Percentiles rank a stretch among this genome's conserved stretches.
These are phyloP conservation scores for Phoenix roebelenii DNA, from an alignment of 176 grass and related monocot genomes.

Conservation along the genomic window DNA sequence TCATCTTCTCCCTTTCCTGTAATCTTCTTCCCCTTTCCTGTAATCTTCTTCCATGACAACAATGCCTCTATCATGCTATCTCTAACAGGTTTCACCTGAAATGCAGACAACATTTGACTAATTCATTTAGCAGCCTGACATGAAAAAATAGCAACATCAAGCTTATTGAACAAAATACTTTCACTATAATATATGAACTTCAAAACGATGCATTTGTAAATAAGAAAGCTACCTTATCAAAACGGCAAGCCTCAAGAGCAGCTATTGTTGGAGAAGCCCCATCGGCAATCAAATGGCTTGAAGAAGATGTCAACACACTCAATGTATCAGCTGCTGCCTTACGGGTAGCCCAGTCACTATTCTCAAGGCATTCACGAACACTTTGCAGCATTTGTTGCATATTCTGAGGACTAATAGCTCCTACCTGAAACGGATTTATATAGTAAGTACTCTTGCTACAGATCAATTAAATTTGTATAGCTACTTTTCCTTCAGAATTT, in stretches of 20 bases:
- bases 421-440: constrained; percentile 52
- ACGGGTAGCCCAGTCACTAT: constrained; percentile 85
- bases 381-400: constrained; percentile 83
- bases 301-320: constrained; percentile 63
- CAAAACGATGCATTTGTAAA: too few species aligned
- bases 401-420: constrained; percentile 80
- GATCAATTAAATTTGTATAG: too few species aligned
- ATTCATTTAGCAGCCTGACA: too few species aligned
- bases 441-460: too few species aligned
- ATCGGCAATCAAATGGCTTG: constrained; percentile 71
- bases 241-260: constrained; percentile 83
- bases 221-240: constrained; percentile 74
- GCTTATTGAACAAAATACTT: too few species aligned
- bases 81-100: constrained; percentile 88
- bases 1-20: constrained; percentile 33
- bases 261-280: constrained; percentile 51
- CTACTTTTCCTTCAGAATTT: not conserved
- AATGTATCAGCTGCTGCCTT: constrained; percentile 94
- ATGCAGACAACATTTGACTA: not conserved
- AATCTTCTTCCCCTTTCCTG: constrained; percentile 68
- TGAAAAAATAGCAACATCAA: too few species aligned
- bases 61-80: constrained; percentile 90
- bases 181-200: too few species aligned
- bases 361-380: constrained; percentile 84
- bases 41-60: constrained; percentile 77